Evolutionary conservation across 148 eudicot genomes (phyloP), one percentile per base, ranked within the genome.

Genomic region (Mesembryanthemum crystallinum): DNA sequence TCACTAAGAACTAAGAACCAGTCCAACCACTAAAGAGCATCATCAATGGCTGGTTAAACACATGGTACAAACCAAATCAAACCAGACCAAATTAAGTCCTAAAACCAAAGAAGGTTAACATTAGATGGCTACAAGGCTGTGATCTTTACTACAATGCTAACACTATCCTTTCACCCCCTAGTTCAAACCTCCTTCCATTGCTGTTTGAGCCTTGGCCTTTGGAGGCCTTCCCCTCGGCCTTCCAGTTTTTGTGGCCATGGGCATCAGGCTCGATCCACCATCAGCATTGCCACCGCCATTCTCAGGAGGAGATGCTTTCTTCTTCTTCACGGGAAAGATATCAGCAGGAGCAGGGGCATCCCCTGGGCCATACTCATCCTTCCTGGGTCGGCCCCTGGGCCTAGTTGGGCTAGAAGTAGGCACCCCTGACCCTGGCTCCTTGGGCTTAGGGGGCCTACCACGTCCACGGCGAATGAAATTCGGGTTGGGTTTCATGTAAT

Each of bases 361-460:
- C 20, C 57, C 76, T 2, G 76, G 71, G 20, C 71, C 75, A 64
- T 21, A 63, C 66, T 77, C 81, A 21, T 84, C 81, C 64, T 84
- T 84, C 68, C 84, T 78, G 12, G 84, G 84, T 24, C 86, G 54
- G 30, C 80, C 82, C 20, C 77, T 75, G 30, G 84, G 69, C 77
- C 71, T 60, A 23, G 60, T 27, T 68, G 82, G 37, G 37, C 67
- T 30, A 21, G 79, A 47, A 32, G 64, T 37, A 10, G 71, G 80
- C 57, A 64, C 59, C 3, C 74, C 64, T 17, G 84, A 78, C 3
- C 74, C 64, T 11, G 84, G 78, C 27, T 77, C 83, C 77, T 79
- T 85, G 61, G 87, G 72, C 82, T 84, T 84, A 0, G 85, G 87
- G 12, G 87, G 87, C 61, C 87, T 68, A 32, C 87, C 87, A 35